Evolutionary conservation across 768 basidiomycete genomes (phyloP), one percentile per base, ranked within the genome.

Genomic region (Tylopilus sp.): DNA sequence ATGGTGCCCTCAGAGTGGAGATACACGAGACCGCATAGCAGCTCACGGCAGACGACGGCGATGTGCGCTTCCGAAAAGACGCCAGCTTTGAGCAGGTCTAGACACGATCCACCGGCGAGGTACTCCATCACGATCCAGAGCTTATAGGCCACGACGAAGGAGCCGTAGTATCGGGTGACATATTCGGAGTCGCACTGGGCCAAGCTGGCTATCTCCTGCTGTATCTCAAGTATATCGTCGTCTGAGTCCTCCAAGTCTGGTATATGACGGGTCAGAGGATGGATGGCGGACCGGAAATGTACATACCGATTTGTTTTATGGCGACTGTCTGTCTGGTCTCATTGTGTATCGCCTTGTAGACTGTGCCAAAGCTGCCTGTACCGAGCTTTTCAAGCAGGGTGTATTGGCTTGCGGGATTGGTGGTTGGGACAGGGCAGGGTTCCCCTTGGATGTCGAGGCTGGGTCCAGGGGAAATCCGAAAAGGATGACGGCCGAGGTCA

Each of bases 101-200:
- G 81, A 72, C 97, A 98, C 23, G 94, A 97, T n/a, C 97, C 97
- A 39, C 97, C 97, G 0, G 93, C 94, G 48, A 98, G 86, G 71
- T 92, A 99, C 71, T 99, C 97, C 97, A 99, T 98, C 63, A 99
- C 75, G 65, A 99, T 99, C 97, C 97, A 99, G 21, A 99, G 77
- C 70, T 98, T 95, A 77, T 95, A 98, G 31, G 89, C 85, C 57
- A 92, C 85, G 48, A 99, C 92, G 69, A 99, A 99, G 43, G 92
- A 94, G 40, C 93, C 95, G 63, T 97, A 98, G 69, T 98, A 98
- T 41, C 88, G 79, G 38, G 97, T 98, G 47, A 99, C 91, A 69
- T 91, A 93, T 72, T 94, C 92, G 5, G 95, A 98, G 67, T 95
- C 93, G 73, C 94, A 95, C 59, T 90, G 90, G 1, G 94, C 91